Base-by-base conservation (phyloP, 345 rosid genomes). In the Combretum micranthum region DNA sequence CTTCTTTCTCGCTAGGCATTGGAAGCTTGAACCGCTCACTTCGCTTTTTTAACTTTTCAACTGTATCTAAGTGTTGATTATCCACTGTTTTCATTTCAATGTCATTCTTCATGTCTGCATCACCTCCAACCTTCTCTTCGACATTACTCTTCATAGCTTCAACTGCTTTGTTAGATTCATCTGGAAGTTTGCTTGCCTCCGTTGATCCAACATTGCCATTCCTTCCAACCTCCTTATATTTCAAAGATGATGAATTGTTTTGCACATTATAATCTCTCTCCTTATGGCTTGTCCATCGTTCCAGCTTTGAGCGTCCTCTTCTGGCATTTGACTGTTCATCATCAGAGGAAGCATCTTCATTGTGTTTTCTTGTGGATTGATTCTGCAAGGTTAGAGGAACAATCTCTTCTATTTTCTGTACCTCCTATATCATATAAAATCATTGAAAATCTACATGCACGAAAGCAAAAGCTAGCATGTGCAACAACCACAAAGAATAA, bases 21-120 rank as follows among this genome's bases (percentile, higher is more conserved):
- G 99, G 99, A 64, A 89, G 86, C 74, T 85, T 93, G 81, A 93
- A 93, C 68, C 99, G 77, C 80, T 93, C 97, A 51, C 99, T 93
- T 53, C 99, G 83, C 69, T 93, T 93, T 85, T 93, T 93, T 70
- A 93, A 77, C 82, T 89, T 93, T 81, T 89, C 99, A 19, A 93
- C 90, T 0, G 97, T 93, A 70, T 89, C 96, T 46, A 83, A 72
- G 70, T 85, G 97, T 50, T 76, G 77, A 69, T 85, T 88, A 64
- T 87, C 90, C 23, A 60, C 22, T 21, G 79, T 80, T 59, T 79
- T 83, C 60, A 68, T 60, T 52, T 75, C 84, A 32, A 62, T 65
- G 69, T 82, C 90, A 32, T 32, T 32, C 77, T 75, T 88, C 57
- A 56, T 74, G 62, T 85, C 91, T 20, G 65, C 66, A 53, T 77